phyloP scores from a whole-genome alignment of 2,329 filamentous ascomycete genomes.

The Arthrobotrys musiformis region DNA sequence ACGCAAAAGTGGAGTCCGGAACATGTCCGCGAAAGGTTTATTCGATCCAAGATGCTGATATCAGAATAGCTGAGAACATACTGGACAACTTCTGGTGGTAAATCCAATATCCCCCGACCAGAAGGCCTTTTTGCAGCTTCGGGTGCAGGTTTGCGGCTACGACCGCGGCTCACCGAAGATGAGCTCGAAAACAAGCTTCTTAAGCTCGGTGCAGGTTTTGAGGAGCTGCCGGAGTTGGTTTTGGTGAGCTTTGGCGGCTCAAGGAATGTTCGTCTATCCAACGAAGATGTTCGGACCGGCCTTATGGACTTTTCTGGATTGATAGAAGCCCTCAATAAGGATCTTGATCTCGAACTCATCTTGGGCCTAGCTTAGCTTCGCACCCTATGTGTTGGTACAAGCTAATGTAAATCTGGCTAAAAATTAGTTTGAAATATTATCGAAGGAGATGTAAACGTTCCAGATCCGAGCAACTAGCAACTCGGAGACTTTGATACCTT shows the following conservation, averaged over 20 bases:
- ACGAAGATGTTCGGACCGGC: background rate
- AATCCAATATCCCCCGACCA: conserved; percentile 10
- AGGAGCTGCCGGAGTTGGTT: background rate
- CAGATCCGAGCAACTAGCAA: background rate
- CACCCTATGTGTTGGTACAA: background rate
- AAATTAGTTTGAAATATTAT: background rate
- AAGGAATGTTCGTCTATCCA: conserved; percentile 1
- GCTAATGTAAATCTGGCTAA: background rate
- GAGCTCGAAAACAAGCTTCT: conserved; percentile 21
- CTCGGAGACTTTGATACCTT: background rate
- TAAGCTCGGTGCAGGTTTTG: background rate
- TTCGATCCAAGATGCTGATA: conserved; percentile 9
- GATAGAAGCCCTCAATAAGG: conserved; percentile 13
- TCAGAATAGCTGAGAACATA: conserved; percentile 25
- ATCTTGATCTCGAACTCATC: conserved; percentile 16
- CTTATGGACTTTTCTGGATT: conserved; percentile 15
- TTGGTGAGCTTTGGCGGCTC: conserved; percentile 12
- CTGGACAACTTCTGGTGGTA: conserved; percentile 25
- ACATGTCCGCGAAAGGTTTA: conserved; percentile 33
- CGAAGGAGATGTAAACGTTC: background rate
- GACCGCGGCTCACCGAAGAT: too few relatives aligned
- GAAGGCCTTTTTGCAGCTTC: background rate
- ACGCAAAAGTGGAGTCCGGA: conserved; percentile 13
- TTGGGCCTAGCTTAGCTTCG: background rate
- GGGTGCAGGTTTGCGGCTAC: background rate